phyloP scores from a whole-genome alignment of 768 basidiomycete species.

The Ephemerocybe angulata region DNA sequence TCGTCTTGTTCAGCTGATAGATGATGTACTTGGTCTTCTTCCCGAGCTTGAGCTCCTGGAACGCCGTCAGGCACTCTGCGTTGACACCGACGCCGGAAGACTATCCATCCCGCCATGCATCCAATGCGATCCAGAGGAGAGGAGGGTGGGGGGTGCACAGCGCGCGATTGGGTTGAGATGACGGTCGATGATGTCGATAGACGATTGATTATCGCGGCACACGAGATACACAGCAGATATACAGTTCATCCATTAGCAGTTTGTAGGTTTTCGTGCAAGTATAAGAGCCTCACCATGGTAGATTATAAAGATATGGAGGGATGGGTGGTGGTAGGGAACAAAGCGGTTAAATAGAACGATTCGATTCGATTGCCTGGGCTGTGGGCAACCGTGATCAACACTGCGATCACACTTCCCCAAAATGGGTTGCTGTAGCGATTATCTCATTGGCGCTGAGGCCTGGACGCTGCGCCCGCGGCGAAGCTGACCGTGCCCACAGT shows the following conservation, averaged over 20 bases:
- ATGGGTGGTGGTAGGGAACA: background rate
- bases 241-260: too few species aligned
- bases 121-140: background rate
- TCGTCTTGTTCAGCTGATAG: slow-evolving; percentile 57
- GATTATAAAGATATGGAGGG: background rate
- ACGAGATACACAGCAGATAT: too few species aligned
- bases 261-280: too few species aligned
- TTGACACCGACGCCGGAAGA: slow-evolving; percentile 67
- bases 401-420: background rate
- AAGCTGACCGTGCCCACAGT: too few species aligned
- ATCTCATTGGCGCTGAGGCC: background rate
- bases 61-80: slow-evolving; percentile 53
- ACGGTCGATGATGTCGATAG: too few species aligned
- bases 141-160: too few species aligned
- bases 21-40: slow-evolving; percentile 83
- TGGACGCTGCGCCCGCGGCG: too few species aligned
- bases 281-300: background rate
- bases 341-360: background rate
- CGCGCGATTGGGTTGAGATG: too few species aligned
- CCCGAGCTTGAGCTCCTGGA: slow-evolving; percentile 69
- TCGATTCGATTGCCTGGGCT: background rate
- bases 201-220: too few species aligned
- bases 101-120: slow-evolving; percentile 19
- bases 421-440: background rate
- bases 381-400: background rate